phyloP scores from a whole-genome alignment of 108 stramenopile genomes.

The Cyclostephanos invisitatus region DNA sequence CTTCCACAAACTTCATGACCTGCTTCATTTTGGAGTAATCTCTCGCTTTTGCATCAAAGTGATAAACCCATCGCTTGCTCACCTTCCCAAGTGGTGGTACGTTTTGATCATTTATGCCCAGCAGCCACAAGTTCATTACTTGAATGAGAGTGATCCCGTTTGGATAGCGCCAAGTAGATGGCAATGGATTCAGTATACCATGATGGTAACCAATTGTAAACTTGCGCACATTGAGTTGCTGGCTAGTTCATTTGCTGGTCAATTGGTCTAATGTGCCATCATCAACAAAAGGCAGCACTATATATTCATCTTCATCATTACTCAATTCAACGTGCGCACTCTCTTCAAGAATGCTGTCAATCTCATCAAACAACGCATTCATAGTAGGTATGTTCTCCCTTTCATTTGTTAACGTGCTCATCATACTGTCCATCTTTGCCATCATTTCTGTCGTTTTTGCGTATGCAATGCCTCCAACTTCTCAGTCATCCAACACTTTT shows the following conservation, averaged over 20 bases:
- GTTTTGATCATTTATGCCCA: background rate
- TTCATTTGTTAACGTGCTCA: background rate
- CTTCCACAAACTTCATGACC: constrained; percentile 2
- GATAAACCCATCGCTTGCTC: background rate
- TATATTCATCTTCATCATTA: background rate
- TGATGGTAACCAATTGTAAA: background rate
- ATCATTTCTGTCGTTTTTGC: background rate
- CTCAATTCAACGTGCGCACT: background rate
- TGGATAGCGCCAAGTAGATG: constrained; percentile 4
- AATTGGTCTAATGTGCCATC: constrained; percentile 1
- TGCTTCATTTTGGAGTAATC: background rate
- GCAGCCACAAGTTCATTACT: constrained; percentile 6
- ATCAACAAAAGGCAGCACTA: background rate
- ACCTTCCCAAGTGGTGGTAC: background rate
- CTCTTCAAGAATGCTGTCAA: background rate
- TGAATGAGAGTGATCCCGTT: constrained; percentile 5
- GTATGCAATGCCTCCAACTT: constrained; percentile 1
- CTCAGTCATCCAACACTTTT: background rate
- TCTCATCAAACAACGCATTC: too few species aligned
- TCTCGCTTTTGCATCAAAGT: background rate
- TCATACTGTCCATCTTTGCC: background rate
- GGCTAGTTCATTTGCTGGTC: background rate
- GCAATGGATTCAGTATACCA: background rate
- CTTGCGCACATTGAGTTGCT: background rate
- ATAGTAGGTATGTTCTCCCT: background rate